Percentiles rank a stretch among this genome's conserved stretches.
phyloP scores from a whole-genome alignment of 257 asterid species.

The Solanum medicagineum region DNA sequence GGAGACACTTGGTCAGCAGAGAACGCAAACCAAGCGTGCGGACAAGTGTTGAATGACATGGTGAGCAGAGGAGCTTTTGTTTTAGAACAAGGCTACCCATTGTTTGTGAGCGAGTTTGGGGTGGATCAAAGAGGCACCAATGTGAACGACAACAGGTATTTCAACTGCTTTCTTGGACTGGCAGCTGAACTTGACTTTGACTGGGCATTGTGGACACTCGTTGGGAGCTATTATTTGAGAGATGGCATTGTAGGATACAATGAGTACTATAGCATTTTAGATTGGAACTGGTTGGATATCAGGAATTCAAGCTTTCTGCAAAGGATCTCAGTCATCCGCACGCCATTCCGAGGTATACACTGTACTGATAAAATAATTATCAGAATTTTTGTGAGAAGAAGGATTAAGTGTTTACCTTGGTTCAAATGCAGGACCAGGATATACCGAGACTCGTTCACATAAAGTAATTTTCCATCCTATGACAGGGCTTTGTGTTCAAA shows the following conservation, averaged over 20 bases:
- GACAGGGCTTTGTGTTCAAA: slow-evolving; percentile 64
- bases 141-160: slow-evolving; percentile 73
- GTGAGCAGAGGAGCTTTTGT: slow-evolving; percentile 45
- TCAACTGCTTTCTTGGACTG: slow-evolving; percentile 83
- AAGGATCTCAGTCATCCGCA: slow-evolving; percentile 50
- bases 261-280: slow-evolving; percentile 65
- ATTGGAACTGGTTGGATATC: slow-evolving; percentile 63
- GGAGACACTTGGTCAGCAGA: slow-evolving; percentile 58
- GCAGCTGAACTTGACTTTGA: slow-evolving; percentile 83
- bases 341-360: slow-evolving; percentile 61
- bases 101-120: slow-evolving; percentile 85
- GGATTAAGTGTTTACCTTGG: background rate
- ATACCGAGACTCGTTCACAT: slow-evolving; percentile 30
- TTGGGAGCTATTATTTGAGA: slow-evolving; percentile 70
- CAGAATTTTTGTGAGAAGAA: background rate
- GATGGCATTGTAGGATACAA: slow-evolving; percentile 53
- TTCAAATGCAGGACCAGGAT: slow-evolving; percentile 67
- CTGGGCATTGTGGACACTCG: slow-evolving; percentile 89
- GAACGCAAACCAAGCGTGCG: slow-evolving; percentile 75
- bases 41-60: slow-evolving; percentile 27
- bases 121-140: slow-evolving; percentile 68
- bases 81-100: slow-evolving; percentile 79
- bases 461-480: slow-evolving; percentile 67
- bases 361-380: background rate
- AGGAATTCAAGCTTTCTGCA: slow-evolving; percentile 51